Conservation (phyloP, 805 yeast species). For the Ogataea naganishii region DNA sequence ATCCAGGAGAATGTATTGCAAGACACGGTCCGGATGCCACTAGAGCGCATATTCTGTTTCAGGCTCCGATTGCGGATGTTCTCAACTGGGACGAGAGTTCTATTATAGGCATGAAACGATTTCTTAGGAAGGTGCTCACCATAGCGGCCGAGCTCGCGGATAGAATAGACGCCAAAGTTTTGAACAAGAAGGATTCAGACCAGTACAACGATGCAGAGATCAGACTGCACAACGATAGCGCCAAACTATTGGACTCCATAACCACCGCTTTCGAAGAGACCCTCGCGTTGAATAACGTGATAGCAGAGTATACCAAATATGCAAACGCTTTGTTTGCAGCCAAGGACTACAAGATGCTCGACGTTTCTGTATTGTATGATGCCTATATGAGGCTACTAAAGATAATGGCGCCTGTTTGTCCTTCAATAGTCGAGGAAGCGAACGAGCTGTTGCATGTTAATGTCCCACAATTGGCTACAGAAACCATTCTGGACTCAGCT, state of each 20-base stretch:
- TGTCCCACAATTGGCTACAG: conserved; percentile 32
- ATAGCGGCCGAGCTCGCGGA: conserved; percentile 16
- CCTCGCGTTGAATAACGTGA: conserved; percentile 69
- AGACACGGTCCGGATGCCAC: conserved; percentile 90
- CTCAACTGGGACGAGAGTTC: conserved; percentile 86
- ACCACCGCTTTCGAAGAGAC: conserved; percentile 51
- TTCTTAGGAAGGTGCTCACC: conserved; percentile 57
- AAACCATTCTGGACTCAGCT: conserved; percentile 42
- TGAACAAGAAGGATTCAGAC: conserved; percentile 10
- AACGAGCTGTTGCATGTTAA: conserved; percentile 45
- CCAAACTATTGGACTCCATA: conserved; percentile 36
- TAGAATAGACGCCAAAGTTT: conserved; percentile 4
- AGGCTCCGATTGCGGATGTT: conserved; percentile 78
- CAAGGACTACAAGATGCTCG: conserved; percentile 26
- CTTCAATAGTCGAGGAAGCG: conserved; percentile 75
- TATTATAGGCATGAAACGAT: conserved; percentile 80
- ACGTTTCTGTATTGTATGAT: conserved; percentile 34
- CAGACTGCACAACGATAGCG: conserved; percentile 48
- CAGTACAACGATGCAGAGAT: conserved; percentile 35
- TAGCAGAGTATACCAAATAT: conserved; percentile 84
- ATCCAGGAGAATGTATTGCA: conserved; percentile 68
- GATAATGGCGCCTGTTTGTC: conserved; percentile 74
- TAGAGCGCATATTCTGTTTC: conserved; percentile 87
- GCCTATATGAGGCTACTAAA: conserved; percentile 46
- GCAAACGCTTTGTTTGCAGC: conserved; percentile 43